Evolutionary conservation across 768 basidiomycete species (phyloP).

Genomic region (Russula emetica): DNA sequence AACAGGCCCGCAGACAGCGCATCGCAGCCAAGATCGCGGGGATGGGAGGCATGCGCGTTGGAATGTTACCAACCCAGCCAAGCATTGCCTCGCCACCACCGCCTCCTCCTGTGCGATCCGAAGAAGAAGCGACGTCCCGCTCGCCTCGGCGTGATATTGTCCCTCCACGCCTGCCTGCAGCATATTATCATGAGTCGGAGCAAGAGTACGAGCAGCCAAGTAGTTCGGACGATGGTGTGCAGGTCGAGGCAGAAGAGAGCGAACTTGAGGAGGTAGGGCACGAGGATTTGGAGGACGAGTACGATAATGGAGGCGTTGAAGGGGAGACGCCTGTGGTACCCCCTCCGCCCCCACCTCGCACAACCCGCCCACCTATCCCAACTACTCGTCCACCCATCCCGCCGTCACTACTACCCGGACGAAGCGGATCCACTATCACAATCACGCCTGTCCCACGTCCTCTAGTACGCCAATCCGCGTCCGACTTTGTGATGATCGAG

Average conservation of each 20-base stretch:
- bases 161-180: slow-evolving; percentile 35
- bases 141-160: slow-evolving; percentile 32
- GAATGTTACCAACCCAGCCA: slow-evolving; percentile 44
- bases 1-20: slow-evolving; percentile 50
- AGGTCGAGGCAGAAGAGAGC: slow-evolving; percentile 67
- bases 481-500: slow-evolving; percentile 37
- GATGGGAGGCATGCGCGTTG: slow-evolving; percentile 55
- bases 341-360: slow-evolving; percentile 34
- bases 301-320: slow-evolving; percentile 27
- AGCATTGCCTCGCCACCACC: slow-evolving; percentile 12
- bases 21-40: slow-evolving; percentile 52
- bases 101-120: slow-evolving; percentile 1
- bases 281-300: slow-evolving; percentile 43
- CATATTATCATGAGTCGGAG: slow-evolving; percentile 41
- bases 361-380: slow-evolving; percentile 32
- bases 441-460: slow-evolving; percentile 31
- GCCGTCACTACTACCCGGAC: slow-evolving; percentile 8
- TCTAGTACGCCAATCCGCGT: slow-evolving; percentile 32
- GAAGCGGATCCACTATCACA: slow-evolving; percentile 23
- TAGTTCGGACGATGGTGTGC: slow-evolving; percentile 56
- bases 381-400: slow-evolving; percentile 22
- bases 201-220: slow-evolving; percentile 38
- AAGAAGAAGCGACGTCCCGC: slow-evolving; percentile 31
- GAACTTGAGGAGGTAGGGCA: slow-evolving; percentile 64
- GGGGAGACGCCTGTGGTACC: slow-evolving; percentile 45